Evolutionary conservation across 2,329 filamentous ascomycete genomes (phyloP).

Genomic region (Neocucurbitaria cava): DNA sequence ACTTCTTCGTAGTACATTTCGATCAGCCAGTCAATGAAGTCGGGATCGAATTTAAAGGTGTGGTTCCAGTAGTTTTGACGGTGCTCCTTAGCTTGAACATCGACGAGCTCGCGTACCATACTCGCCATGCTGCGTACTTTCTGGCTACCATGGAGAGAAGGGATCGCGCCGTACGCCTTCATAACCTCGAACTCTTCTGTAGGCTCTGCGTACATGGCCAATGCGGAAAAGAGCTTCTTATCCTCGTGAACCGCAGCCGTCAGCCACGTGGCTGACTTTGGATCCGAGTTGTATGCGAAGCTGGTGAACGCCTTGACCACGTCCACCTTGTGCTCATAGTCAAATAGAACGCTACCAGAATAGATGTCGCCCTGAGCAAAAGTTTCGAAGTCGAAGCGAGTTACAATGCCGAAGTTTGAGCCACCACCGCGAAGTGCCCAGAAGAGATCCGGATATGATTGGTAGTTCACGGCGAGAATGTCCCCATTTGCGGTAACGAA

Average conservation of each 20-base stretch:
- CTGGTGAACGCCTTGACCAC: conserved; percentile 10
- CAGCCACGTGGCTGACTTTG: conserved; percentile 11
- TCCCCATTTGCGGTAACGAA: conserved; percentile 34
- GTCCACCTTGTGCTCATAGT: conserved; percentile 4
- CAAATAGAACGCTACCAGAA: conserved; percentile 8
- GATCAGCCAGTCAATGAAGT: conserved; percentile 25
- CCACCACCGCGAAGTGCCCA: conserved; percentile 42
- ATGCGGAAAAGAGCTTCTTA: conserved; percentile 1
- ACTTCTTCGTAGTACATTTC: conserved; percentile 23
- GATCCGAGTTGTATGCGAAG: conserved; percentile 7
- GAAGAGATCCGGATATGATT: conserved; percentile 48
- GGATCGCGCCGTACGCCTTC: conserved; percentile 10
- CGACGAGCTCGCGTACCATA: conserved; percentile 40
- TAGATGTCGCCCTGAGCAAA: conserved; percentile 19
- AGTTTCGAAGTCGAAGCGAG: conserved; percentile 24
- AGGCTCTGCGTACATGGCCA: conserved; percentile 8
- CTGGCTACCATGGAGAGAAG: conserved; percentile 5
- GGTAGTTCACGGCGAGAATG: conserved; percentile 27
- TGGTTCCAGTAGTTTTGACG: conserved; percentile 33
- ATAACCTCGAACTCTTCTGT: conserved; percentile 1
- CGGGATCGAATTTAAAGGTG: conserved; percentile 28
- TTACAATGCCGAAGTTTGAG: conserved; percentile 42
- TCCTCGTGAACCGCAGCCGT: conserved; percentile 1
- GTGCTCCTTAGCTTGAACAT: conserved; percentile 38
- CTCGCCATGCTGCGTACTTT: conserved; percentile 11